These are phyloP conservation scores for Chromera velia DNA, from an alignment of 73 alveolate species.

Conservation along the genomic window DNA sequence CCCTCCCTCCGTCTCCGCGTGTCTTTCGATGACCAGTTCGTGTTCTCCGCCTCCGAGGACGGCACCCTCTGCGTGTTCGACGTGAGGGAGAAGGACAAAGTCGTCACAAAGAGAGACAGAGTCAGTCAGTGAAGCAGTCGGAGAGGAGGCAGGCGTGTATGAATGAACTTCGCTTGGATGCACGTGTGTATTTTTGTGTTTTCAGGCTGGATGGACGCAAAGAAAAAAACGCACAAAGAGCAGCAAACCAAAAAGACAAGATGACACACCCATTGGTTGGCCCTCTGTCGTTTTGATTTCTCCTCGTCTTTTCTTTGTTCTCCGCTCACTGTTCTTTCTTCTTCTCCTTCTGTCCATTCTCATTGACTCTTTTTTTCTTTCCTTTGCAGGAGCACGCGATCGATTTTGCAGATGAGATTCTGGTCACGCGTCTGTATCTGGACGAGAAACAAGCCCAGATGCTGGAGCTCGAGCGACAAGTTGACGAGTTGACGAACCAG, in stretches of 20 bases:
- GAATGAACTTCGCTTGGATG: too few relatives aligned
- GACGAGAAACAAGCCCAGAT: conserved; percentile 59
- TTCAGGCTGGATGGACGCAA: too few relatives aligned
- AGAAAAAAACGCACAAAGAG: too few relatives aligned
- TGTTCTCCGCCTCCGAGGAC: conserved; percentile 17
- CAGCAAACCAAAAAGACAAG: too few relatives aligned
- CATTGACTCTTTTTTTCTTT: neutral
- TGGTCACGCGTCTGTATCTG: conserved; percentile 57
- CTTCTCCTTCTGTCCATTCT: too few relatives aligned
- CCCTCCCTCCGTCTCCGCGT: conserved; percentile 80
- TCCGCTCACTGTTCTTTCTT: too few relatives aligned
- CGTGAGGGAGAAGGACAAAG: conserved; percentile 52
- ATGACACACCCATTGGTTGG: too few relatives aligned
- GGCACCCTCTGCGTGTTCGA: conserved; percentile 66
- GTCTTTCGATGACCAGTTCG: conserved; percentile 65
- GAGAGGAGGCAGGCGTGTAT: too few relatives aligned
- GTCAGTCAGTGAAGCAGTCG: conserved; percentile 33
- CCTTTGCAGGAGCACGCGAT: conserved; percentile 20
- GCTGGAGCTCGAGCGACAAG: conserved; percentile 57
- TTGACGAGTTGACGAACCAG: conserved; percentile 55
- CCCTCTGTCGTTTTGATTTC: too few relatives aligned
- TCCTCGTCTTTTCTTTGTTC: too few relatives aligned
- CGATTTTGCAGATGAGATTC: conserved; percentile 61
- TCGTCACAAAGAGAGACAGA: conserved; percentile 54
- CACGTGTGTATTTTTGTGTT: too few relatives aligned